Evolutionary conservation across 495 filamentous ascomycete species (phyloP).

Genomic region (Margaritispora aquatica): DNA sequence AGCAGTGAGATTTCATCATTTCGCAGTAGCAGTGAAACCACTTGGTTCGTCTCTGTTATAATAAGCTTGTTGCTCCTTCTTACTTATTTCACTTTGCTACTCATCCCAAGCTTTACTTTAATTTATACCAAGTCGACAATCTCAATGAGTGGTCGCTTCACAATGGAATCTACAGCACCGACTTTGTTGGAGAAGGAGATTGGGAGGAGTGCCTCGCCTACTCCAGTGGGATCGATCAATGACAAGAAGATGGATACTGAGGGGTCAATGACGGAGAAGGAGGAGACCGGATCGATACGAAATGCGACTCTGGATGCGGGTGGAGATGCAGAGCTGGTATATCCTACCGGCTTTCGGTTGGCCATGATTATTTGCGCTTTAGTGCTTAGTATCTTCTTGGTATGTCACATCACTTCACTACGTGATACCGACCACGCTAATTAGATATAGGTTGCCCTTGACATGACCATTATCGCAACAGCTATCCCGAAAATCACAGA

Average conservation of each 20-base stretch:
- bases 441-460: constrained; percentile 5
- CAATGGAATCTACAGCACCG: constrained; percentile 18
- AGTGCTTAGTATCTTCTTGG: constrained; percentile 19
- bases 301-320: not conserved
- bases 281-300: constrained; percentile 7
- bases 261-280: constrained; percentile 16
- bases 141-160: not conserved
- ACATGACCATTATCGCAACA: constrained; percentile 47
- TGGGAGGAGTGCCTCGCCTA: constrained; percentile 9
- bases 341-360: constrained; percentile 13
- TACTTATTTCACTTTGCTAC: not conserved
- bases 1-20: not conserved
- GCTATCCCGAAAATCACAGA: constrained; percentile 47
- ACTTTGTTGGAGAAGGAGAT: constrained; percentile 18
- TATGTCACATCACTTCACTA: not conserved
- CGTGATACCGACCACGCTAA: not conserved
- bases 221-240: constrained; percentile 4
- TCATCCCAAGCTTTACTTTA: not conserved
- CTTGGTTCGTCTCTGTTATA: no score
- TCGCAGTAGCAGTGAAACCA: no score
- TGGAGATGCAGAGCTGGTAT: constrained; percentile 9
- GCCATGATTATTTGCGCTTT: constrained; percentile 17
- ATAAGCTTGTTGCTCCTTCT: not conserved
- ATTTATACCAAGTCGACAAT: not conserved
- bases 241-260: constrained; percentile 8